Conservation (phyloP, 257 asterid species). For the Solanum chiquidenum region DNA sequence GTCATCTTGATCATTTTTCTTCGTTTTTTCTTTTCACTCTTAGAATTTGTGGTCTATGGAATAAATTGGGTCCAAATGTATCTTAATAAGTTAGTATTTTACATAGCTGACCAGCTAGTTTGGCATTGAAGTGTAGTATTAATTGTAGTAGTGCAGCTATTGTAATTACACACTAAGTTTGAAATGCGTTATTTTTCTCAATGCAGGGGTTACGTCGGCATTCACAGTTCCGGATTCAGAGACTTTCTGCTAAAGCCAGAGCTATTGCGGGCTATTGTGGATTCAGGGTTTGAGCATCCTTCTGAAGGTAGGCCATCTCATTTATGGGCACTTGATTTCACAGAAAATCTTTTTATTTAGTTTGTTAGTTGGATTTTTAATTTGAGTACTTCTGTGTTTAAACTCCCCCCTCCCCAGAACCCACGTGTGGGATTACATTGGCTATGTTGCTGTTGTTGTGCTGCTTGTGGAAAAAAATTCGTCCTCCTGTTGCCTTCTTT, state of each 20-base stretch:
- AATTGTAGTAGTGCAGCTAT: not conserved
- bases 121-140: not conserved
- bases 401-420: not conserved
- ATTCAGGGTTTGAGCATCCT: constrained; percentile 44
- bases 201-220: constrained; percentile 32
- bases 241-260: constrained; percentile 42
- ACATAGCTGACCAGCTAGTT: not conserved
- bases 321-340: not conserved
- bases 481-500: not conserved
- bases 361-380: not conserved
- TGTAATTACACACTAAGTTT: not conserved
- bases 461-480: not conserved
- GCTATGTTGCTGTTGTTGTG: not conserved
- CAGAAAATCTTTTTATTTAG: not conserved
- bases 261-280: constrained; percentile 40
- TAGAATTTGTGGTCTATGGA: not conserved
- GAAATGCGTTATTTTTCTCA: not conserved
- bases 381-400: not conserved
- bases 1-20: not conserved
- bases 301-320: constrained; percentile 24
- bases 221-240: constrained; percentile 45
- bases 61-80: not conserved
- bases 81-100: not conserved
- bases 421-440: not conserved
- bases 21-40: not conserved